Percentiles rank a stretch among this genome's conserved stretches.
Evolutionary conservation across 2,329 filamentous ascomycete species (phyloP).

Genomic region (Arthrobotrys musiformis): DNA sequence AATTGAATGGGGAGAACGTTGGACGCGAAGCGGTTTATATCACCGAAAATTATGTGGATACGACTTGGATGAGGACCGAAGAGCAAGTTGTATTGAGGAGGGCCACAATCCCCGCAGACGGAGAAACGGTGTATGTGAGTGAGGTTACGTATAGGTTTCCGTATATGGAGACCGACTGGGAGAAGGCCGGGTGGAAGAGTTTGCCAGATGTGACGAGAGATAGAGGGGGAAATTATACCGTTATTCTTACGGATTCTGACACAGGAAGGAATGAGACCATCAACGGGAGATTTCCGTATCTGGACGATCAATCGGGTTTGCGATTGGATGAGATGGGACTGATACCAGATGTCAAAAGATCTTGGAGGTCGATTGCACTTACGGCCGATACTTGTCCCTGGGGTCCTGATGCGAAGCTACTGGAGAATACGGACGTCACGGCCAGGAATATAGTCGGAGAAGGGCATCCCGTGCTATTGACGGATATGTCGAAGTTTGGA

Average conservation of each 20-base stretch:
- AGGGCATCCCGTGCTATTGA: constrained; percentile 39
- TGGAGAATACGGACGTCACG: constrained; percentile 34
- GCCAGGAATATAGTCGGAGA: constrained; percentile 27
- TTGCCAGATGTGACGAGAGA: constrained; percentile 19
- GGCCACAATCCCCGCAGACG: background rate
- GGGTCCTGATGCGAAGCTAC: constrained; percentile 39
- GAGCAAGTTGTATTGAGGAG: constrained; percentile 21
- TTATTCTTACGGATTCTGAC: constrained; percentile 7
- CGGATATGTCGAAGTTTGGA: constrained; percentile 39
- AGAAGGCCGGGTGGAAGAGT: constrained; percentile 29
- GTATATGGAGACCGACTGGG: constrained; percentile 31
- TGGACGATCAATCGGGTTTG: constrained; percentile 28
- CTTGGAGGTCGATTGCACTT: constrained; percentile 20
- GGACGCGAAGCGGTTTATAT: background rate
- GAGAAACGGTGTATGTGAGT: constrained; percentile 7
- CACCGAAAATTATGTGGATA: constrained; percentile 31
- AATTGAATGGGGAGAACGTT: background rate
- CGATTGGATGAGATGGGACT: constrained; percentile 32
- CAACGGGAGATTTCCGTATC: constrained; percentile 39
- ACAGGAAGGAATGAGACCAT: constrained; percentile 7
- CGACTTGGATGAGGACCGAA: constrained; percentile 28
- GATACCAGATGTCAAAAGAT: constrained; percentile 36
- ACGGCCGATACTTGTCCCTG: constrained; percentile 5
- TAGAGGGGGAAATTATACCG: constrained; percentile 36
- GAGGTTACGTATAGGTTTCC: constrained; percentile 25